Base-by-base conservation (phyloP, 306 rosid genomes). In the Rubus idaeus region DNA sequence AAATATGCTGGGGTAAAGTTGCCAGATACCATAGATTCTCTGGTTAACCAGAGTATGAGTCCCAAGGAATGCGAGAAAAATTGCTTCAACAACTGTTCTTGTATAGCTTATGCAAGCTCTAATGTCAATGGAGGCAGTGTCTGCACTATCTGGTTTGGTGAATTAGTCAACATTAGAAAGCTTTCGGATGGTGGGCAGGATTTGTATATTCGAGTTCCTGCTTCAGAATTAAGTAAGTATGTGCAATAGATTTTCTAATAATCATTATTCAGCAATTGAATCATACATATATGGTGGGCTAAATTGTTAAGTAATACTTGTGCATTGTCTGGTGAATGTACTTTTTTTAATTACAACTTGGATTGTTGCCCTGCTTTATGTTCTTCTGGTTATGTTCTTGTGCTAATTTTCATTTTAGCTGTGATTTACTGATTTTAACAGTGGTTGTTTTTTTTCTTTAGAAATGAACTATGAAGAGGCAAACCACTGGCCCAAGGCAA, bases 21-120 rank as follows among this genome's bases (percentile, higher is more conserved):
- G 76, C 91, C 90, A 5, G 91, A 86, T 45, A 47, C 77, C 37
- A 67, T 77, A 11, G 51, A 80, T 52, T 76, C 85, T 72, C 81
- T 71, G 87, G 47, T 64, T n/a, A 79, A 88, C 35, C 68, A 18
- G 50, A 81, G 83, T 45, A 73, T 88, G 84, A 76, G 35, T 42
- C 72, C 80, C 6, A 37, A 51, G 5, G 86, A 87, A 60, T 89
- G 97, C 64, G 81, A 74, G 71, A 81, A 30, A 0, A 66, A 49
- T 53, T 89, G 95, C 79, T 83, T 84, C 75, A 75, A 37, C 55
- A 82, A 89, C n/a, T 89, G 93, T 62, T 80, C 88, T 10, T 89
- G 95, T 78, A 76, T 63, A 67, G 93, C 91, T 62, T 88, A 74
- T 64, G 73, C 92, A 20, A 82, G 83, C 67, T 45, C 83, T 1